A percentile compares a stretch with the other conserved stretches of the same genome.
These are phyloP conservation scores for Coprinopsis marcescibilis DNA, from an alignment of 768 basidiomycete species.

Conservation along the genomic window DNA sequence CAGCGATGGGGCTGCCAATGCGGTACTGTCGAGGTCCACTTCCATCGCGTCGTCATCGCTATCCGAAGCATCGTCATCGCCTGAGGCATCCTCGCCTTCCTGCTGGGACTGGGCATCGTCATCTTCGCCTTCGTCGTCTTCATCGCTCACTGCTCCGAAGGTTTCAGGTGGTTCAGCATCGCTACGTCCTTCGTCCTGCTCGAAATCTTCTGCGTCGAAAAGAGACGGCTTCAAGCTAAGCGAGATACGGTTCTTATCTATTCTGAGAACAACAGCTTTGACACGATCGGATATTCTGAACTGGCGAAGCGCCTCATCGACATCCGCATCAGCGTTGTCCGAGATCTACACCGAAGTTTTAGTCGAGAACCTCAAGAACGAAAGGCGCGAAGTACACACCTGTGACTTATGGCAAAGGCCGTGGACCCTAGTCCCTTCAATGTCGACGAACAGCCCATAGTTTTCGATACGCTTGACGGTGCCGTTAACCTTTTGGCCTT, in stretches of 20 bases:
- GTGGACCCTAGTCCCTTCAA: conserved; percentile 76
- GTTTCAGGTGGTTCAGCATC: conserved; percentile 17
- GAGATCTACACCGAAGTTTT: conserved; percentile 53
- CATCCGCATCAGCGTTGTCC: conserved; percentile 80
- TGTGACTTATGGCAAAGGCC: conserved; percentile 95
- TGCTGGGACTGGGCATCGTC: conserved; percentile 9
- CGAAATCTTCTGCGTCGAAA: conserved; percentile 64
- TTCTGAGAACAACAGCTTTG: conserved; percentile 65
- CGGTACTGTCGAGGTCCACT: conserved; percentile 34
- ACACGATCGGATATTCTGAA: conserved; percentile 88
- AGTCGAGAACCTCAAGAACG: conserved; percentile 2
- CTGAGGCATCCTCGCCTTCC: conserved; percentile 1
- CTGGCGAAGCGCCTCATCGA: conserved; percentile 65
- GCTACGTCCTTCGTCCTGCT: conserved; percentile 25
- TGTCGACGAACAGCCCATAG: conserved; percentile 90
- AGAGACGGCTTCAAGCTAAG: conserved; percentile 88
- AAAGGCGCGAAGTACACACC: conserved; percentile 35
- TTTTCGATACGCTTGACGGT: conserved; percentile 76
- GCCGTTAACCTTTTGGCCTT: conserved; percentile 79
- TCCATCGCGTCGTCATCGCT: conserved; percentile 39
- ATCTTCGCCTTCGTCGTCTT: conserved; percentile 13
- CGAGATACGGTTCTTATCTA: conserved; percentile 76
- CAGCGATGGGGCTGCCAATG: conserved; percentile 18
- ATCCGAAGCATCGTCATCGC: conserved; percentile 9
- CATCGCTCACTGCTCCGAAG: conserved; percentile 15